Conservation (phyloP, 2,329 filamentous ascomycete species). For the Colletotrichum horii region DNA sequence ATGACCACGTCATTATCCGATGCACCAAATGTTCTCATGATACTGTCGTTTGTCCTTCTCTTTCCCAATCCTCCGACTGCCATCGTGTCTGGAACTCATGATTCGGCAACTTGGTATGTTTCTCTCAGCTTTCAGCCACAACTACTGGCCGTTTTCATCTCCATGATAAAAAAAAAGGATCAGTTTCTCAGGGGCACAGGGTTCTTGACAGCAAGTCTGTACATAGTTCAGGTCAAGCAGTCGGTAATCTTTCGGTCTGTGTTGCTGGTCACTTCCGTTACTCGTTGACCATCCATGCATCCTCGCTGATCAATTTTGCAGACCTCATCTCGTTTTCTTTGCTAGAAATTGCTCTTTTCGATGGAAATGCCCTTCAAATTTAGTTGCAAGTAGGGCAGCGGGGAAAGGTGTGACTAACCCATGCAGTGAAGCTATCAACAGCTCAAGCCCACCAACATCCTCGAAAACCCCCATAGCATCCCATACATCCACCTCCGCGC, state of each 20-base stretch:
- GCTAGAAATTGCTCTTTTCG: background rate
- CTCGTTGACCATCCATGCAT: background rate
- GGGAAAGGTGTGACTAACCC: background rate
- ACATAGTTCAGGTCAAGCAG: background rate
- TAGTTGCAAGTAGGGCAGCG: background rate
- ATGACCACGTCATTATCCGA: too few species aligned
- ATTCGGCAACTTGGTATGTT: background rate
- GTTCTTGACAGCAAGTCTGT: too few species aligned
- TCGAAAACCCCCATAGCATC: background rate
- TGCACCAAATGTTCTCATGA: background rate
- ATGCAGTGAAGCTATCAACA: background rate
- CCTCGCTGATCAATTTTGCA: too few species aligned
- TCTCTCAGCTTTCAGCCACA: background rate
- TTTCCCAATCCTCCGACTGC: background rate
- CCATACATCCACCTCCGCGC: background rate
- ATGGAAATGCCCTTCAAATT: rapidly evolving
- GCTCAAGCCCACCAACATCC: background rate
- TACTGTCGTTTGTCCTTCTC: background rate
- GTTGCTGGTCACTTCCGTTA: background rate
- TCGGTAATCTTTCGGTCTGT: background rate
- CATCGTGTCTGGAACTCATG: background rate
- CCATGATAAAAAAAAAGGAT: too few species aligned
- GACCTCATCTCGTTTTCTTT: background rate
- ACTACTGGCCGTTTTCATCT: background rate
- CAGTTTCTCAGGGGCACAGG: too few species aligned